These are phyloP conservation scores for Amoeboradix gromovi DNA, from an alignment of 371 early-diverging fungal species.

Conservation along the genomic window DNA sequence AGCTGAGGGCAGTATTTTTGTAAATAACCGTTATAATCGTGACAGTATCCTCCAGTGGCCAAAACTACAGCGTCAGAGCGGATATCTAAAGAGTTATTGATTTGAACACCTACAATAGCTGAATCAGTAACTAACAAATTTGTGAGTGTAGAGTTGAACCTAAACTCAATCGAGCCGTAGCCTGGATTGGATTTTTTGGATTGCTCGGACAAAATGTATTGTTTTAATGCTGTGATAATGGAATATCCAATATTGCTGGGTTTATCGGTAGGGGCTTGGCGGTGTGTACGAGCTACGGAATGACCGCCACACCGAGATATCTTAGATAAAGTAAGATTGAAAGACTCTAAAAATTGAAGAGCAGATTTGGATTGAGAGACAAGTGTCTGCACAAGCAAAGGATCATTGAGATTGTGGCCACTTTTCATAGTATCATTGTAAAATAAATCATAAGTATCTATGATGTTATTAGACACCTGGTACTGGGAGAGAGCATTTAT, in stretches of 20 bases:
- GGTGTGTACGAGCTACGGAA: slow-evolving; percentile 12
- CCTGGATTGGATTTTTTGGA: neutral
- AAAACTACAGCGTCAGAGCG: slow-evolving; percentile 46
- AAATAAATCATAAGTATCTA: slow-evolving; percentile 61
- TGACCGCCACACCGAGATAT: slow-evolving; percentile 64
- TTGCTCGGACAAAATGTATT: neutral
- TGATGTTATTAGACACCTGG: too few species aligned
- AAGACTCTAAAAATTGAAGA: slow-evolving; percentile 73
- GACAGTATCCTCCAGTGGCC: slow-evolving; percentile 62
- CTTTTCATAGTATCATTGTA: slow-evolving; percentile 59
- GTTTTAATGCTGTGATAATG: slow-evolving; percentile 8
- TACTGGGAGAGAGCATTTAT: slow-evolving; percentile 1
- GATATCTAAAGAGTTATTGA: slow-evolving; percentile 24
- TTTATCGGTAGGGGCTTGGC: slow-evolving; percentile 16
- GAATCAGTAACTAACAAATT: neutral
- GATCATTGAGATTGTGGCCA: slow-evolving; percentile 50
- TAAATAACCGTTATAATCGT: slow-evolving; percentile 17
- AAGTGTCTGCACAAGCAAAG: slow-evolving; percentile 54
- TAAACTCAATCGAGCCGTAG: neutral
- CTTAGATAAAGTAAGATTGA: slow-evolving; percentile 42
- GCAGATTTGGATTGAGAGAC: slow-evolving; percentile 54
- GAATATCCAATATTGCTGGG: slow-evolving; percentile 36
- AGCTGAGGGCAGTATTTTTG: slow-evolving; percentile 35
- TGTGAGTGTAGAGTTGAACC: neutral
- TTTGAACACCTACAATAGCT: slow-evolving; percentile 31